Conservation (phyloP, 768 basidiomycete species). For the Mycena galopus region DNA sequence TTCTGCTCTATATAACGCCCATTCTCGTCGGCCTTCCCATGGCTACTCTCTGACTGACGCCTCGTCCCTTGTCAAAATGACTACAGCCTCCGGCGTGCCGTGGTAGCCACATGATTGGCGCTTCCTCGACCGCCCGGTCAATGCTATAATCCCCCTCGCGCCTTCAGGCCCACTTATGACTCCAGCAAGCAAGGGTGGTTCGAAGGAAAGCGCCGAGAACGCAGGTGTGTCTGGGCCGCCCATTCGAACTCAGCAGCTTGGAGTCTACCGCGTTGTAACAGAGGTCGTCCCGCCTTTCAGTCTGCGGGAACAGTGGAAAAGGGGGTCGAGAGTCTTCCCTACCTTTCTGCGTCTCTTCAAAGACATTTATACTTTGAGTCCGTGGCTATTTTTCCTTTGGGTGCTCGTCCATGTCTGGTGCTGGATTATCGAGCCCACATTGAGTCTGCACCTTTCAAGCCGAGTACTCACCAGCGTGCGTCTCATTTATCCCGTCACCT, state of each 20-base stretch:
- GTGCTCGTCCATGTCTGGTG: constrained; percentile 8
- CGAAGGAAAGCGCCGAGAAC: background rate
- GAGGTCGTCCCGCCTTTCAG: constrained; percentile 11
- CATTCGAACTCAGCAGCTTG: constrained; percentile 19
- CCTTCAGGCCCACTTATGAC: constrained; percentile 4
- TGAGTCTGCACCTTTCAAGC: constrained; percentile 27
- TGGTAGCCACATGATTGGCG: background rate
- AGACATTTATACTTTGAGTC: constrained; percentile 16
- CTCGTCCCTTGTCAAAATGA: no score
- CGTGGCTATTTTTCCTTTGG: constrained; percentile 20
- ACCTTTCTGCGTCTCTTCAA: constrained; percentile 18
- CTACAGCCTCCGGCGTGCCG: no score
- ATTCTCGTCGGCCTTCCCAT: no score
- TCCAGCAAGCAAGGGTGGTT: constrained; percentile 3
- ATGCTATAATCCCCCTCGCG: background rate
- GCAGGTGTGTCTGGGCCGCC: constrained; percentile 7
- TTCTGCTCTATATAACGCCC: no score
- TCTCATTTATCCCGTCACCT: background rate
- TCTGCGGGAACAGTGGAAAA: constrained; percentile 28
- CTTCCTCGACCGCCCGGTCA: constrained; percentile 5
- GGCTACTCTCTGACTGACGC: no score
- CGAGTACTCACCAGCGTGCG: constrained; percentile 24
- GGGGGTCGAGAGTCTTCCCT: background rate
- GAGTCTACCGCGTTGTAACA: constrained; percentile 32
- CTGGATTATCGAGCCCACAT: background rate